Base-by-base conservation (phyloP, 768 basidiomycete genomes). In the Boletus rufocinnamomeus region DNA sequence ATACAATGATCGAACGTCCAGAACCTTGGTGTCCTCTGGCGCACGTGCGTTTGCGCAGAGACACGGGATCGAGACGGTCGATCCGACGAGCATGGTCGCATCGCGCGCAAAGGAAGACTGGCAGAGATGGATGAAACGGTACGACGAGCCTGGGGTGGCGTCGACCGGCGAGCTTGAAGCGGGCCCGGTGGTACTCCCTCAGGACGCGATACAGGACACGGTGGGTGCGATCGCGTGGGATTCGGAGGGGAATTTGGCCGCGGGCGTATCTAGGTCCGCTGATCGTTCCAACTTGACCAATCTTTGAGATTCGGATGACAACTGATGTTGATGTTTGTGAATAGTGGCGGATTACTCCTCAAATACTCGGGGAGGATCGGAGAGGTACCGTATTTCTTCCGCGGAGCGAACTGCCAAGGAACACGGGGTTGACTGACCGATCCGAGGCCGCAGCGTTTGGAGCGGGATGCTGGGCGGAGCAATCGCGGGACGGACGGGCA, bases 301-400 rank as follows among this genome's bases (percentile, higher is more conserved):
- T n/a, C 6, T 27, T 30, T 13, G 25, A 21, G 16, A 25, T 10
- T 7, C 2, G 14, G 6, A 27, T 2, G 1, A 28, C 6, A 35
- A 27, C 56, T 52, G 50, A 64, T 14, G 13, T n/a, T 40, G 38
- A 40, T n/a, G 23, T 30, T 21, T 21, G 3, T 41, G 49, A 4
- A 38, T 57, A 93, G 91, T 62, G 91, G 91, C 6, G 91, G 91
- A 0, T 70, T 93, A n/a, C 75, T 93, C 52, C 78, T 93, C 54
- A 93, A 93, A 69, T 71, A 78, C 49, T 79, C 89, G 4, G 91
- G 91, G 14, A 77, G 91, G 48, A 70, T 92, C 4, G 92, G 91
- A 30, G 89, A 93, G 77, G 90, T 90, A 43, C 61, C 65, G 51
- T 16, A 11, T 44, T 7, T 14, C 14, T 56, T 50, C 3, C 1